Evolutionary conservation across 2,329 filamentous ascomycete species (phyloP).

Genomic region (Diaporthe australafricana): DNA sequence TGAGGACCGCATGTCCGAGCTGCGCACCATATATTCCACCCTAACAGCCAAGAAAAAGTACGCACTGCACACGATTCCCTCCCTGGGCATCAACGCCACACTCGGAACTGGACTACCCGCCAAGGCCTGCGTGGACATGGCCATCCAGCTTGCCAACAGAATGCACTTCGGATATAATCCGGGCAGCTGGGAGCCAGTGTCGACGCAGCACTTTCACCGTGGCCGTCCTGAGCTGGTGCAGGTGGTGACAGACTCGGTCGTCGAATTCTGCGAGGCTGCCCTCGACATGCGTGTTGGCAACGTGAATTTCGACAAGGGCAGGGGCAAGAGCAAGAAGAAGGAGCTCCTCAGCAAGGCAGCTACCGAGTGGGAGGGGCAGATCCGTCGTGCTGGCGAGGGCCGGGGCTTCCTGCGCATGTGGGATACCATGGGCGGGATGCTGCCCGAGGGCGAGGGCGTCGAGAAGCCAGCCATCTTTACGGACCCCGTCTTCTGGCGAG

Average conservation of each 20-base stretch:
- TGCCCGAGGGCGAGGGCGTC: not conserved
- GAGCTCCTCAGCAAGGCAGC: slow-evolving; percentile 23
- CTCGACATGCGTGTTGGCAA: not conserved
- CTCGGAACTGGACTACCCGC: slow-evolving; percentile 27
- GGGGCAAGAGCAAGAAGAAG: not conserved
- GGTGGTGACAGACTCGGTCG: slow-evolving; percentile 35
- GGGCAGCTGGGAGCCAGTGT: slow-evolving; percentile 40
- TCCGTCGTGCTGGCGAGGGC: slow-evolving; percentile 27
- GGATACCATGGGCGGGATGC: slow-evolving; percentile 33
- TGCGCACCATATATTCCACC: slow-evolving; percentile 24
- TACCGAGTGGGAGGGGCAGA: slow-evolving; percentile 20
- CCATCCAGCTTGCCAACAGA: slow-evolving; percentile 40
- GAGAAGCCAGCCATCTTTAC: slow-evolving; percentile 31
- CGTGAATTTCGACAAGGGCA: too few relatives aligned
- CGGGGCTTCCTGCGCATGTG: slow-evolving; percentile 30
- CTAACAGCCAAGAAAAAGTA: slow-evolving; percentile 31
- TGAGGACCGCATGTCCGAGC: slow-evolving; percentile 37
- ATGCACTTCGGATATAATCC: slow-evolving; percentile 41
- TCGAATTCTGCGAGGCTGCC: slow-evolving; percentile 38
- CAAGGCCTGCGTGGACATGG: slow-evolving; percentile 39
- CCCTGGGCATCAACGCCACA: slow-evolving; percentile 34
- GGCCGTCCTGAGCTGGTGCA: slow-evolving; percentile 41
- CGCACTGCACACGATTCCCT: slow-evolving; percentile 27
- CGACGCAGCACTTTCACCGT: slow-evolving; percentile 41
- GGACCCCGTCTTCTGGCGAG: slow-evolving; percentile 27